Percentiles rank a stretch among this genome's conserved stretches.
phyloP scores from a whole-genome alignment of 164 flowering plant genomes.

The Kalanchoe fedtschenkoi region DNA sequence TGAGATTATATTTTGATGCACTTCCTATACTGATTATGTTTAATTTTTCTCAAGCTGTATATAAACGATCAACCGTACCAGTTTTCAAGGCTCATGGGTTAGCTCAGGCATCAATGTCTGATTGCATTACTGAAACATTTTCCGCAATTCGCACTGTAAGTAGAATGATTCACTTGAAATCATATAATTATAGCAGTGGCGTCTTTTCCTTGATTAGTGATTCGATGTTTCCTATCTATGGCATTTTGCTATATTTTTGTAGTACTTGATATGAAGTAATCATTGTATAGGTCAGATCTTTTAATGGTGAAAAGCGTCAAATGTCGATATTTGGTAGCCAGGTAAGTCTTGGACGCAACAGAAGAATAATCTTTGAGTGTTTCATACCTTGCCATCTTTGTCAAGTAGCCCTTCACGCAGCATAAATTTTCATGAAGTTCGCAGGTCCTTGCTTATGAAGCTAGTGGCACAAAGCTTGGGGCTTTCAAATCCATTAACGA shows the following conservation, averaged over 20 bases:
- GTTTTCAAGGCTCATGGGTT: slow-evolving; percentile 84
- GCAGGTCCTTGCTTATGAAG: slow-evolving; percentile 71
- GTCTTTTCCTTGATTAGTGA: slow-evolving; percentile 1
- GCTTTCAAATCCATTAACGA: slow-evolving; percentile 73
- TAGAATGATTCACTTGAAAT: not conserved
- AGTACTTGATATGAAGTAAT: not conserved
- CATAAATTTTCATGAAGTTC: slow-evolving; percentile 14
- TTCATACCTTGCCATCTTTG: not conserved
- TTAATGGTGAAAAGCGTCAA: slow-evolving; percentile 90
- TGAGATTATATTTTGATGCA: not conserved
- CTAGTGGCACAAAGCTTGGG: slow-evolving; percentile 87
- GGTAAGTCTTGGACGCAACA: slow-evolving; percentile 24
- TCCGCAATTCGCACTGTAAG: slow-evolving; percentile 97
- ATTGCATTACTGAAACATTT: slow-evolving; percentile 81
- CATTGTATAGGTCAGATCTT: slow-evolving; percentile 68
- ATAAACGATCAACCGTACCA: slow-evolving; percentile 86
- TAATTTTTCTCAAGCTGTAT: slow-evolving; percentile 42
- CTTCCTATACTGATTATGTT: slow-evolving; percentile 13
- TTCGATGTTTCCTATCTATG: not conserved
- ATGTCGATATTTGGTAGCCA: slow-evolving; percentile 73
- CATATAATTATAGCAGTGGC: not conserved
- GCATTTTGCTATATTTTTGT: not conserved
- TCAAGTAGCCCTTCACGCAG: not conserved
- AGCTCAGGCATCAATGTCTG: slow-evolving; percentile 82
- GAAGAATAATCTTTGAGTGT: not conserved